Evolutionary conservation across 768 basidiomycete genomes (phyloP).

Genomic region (Galerina marginata): DNA sequence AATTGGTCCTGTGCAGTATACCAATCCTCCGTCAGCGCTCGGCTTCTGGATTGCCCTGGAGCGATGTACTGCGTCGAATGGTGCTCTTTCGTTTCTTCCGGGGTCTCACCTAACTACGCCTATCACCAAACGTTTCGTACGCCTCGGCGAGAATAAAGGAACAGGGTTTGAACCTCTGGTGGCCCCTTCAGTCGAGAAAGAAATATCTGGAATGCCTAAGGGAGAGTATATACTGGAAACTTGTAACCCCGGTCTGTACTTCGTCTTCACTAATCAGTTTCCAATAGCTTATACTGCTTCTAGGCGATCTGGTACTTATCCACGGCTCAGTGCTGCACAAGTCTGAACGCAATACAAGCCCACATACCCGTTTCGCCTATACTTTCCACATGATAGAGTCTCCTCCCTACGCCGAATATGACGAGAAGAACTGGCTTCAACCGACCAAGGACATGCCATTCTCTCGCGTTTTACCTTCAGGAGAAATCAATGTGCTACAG

Average conservation of each 20-base stretch:
- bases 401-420: conserved; percentile 71
- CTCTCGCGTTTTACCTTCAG: conserved; percentile 52
- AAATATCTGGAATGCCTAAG: conserved; percentile 31
- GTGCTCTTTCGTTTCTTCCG: conserved; percentile 87
- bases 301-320: conserved; percentile 91
- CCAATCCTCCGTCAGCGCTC: conserved; percentile 87
- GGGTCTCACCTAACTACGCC: conserved; percentile 83
- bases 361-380: conserved; percentile 87
- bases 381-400: conserved; percentile 96
- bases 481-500: conserved; percentile 20
- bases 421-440: conserved; percentile 95
- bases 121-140: conserved; percentile 86
- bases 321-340: conserved; percentile 94
- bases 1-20: conserved; percentile 62
- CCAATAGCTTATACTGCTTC: not conserved
- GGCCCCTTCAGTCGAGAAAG: conserved; percentile 39
- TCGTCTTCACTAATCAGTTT: not conserved
- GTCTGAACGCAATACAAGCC: conserved; percentile 83
- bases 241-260: conserved; percentile 69
- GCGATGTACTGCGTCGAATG: conserved; percentile 80
- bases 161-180: conserved; percentile 82
- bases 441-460: conserved; percentile 87
- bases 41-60: conserved; percentile 98
- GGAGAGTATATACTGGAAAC: conserved; percentile 69
- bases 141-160: conserved; percentile 68